A percentile compares a stretch with the other conserved stretches of the same genome.
Evolutionary conservation across 2,329 filamentous ascomycete species (phyloP).

Genomic region (Dothideomycetidae sp.): DNA sequence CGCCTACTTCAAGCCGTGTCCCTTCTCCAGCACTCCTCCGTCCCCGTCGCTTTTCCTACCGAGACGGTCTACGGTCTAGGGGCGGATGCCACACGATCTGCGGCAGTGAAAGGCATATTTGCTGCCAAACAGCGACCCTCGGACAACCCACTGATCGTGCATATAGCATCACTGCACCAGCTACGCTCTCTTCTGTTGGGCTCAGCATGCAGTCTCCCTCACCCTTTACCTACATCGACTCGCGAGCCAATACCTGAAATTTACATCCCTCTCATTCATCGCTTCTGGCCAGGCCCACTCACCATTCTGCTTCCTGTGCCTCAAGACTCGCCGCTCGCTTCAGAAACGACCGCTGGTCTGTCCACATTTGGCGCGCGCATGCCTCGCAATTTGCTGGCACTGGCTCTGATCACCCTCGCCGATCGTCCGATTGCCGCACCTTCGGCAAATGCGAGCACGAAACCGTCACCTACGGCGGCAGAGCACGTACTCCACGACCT

Average conservation of each 20-base stretch:
- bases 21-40: slow-evolving; percentile 49
- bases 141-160: slow-evolving; percentile 91
- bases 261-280: slow-evolving; percentile 62
- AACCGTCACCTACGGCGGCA: slow-evolving; percentile 80
- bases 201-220: slow-evolving; percentile 14
- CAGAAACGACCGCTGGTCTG: slow-evolving; percentile 83
- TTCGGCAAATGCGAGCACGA: slow-evolving; percentile 87
- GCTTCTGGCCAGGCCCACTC: slow-evolving; percentile 89
- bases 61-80: slow-evolving; percentile 96
- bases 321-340: slow-evolving; percentile 53
- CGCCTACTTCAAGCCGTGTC: slow-evolving; percentile 51
- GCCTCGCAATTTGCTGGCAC: slow-evolving; percentile 70
- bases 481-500: slow-evolving; percentile 82
- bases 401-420: slow-evolving; percentile 69
- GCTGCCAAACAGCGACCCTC: slow-evolving; percentile 76
- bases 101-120: slow-evolving; percentile 82
- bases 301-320: slow-evolving; percentile 80
- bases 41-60: slow-evolving; percentile 86
- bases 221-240: slow-evolving; percentile 13
- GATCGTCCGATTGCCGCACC: slow-evolving; percentile 75
- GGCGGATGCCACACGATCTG: slow-evolving; percentile 81
- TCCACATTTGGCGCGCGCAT: slow-evolving; percentile 80
- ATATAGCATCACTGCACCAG: slow-evolving; percentile 70
- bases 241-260: slow-evolving; percentile 51
- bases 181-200: slow-evolving; percentile 45